Evolutionary conservation across 192 early-diverging fungal species (phyloP).

Genomic region (Neocallimastix lanati): DNA sequence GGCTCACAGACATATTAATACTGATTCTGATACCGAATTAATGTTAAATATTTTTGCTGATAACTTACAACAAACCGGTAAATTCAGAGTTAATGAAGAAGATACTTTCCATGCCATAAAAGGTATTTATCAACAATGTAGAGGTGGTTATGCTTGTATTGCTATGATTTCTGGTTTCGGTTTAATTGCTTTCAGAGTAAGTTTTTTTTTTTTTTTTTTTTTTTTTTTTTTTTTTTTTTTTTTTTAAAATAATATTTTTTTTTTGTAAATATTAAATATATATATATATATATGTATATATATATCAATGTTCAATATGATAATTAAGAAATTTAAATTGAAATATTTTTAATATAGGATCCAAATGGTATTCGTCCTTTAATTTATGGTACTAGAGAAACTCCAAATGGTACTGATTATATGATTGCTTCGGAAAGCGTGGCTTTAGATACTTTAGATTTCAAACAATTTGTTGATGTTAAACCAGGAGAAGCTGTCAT

Average conservation of each 20-base stretch:
- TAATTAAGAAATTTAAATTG: no score
- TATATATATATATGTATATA: no score
- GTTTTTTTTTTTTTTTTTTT: no score
- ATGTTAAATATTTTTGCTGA: constrained; percentile 94
- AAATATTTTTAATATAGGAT: no score
- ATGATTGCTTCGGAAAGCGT: constrained; percentile 99
- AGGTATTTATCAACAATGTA: constrained; percentile 62
- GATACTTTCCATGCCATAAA: constrained; percentile 89
- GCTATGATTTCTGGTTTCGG: constrained; percentile 98
- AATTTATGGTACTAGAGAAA: constrained; percentile 67
- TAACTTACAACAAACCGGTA: constrained; percentile 92
- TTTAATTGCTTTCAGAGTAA: constrained; percentile 58
- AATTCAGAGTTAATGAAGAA: constrained; percentile 92
- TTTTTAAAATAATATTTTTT: no score
- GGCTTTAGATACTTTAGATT: constrained; percentile 73
- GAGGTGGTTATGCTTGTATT: constrained; percentile 85
- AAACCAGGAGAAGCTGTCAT: constrained; percentile 84
- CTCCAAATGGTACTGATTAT: constrained; percentile 62
- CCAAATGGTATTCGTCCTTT: constrained; percentile 93
- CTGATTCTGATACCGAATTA: constrained; percentile 97
- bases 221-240: no score
- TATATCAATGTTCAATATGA: no score
- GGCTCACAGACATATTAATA: constrained; percentile 99
- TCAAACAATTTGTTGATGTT: constrained; percentile 76
- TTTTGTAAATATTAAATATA: no score